Conservation (phyloP, 495 filamentous ascomycete genomes). For the Podospora tetraspora region DNA sequence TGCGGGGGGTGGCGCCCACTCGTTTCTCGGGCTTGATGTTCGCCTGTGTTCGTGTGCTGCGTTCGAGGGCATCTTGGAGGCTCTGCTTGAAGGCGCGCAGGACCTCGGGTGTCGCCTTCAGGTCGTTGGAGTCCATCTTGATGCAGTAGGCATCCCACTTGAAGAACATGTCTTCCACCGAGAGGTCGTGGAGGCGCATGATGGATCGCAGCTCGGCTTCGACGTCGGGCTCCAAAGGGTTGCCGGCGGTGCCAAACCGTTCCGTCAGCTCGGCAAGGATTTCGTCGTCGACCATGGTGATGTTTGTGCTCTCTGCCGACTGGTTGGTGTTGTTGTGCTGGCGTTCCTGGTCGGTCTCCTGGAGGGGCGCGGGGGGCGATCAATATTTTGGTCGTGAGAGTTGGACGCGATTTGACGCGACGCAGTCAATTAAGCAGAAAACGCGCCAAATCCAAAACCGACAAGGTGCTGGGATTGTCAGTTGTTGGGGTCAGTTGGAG, state of each 20-base stretch:
- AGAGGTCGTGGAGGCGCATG: constrained; percentile 70
- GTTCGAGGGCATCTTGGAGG: constrained; percentile 75
- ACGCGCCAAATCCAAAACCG: constrained; percentile 10
- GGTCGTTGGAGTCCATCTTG: constrained; percentile 75
- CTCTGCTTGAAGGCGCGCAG: constrained; percentile 76
- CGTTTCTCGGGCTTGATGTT: constrained; percentile 58
- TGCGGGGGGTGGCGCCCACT: constrained; percentile 58
- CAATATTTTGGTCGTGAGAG: constrained; percentile 12
- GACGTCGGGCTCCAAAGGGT: constrained; percentile 61
- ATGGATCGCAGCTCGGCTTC: constrained; percentile 76
- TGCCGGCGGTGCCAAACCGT: constrained; percentile 54
- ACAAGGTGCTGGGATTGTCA: not conserved
- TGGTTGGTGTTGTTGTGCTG: constrained; percentile 21
- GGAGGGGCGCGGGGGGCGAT: constrained; percentile 8
- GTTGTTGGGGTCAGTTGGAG: not conserved
- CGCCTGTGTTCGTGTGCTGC: constrained; percentile 50
- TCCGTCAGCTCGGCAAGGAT: constrained; percentile 58
- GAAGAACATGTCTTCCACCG: constrained; percentile 79
- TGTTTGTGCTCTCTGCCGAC: not conserved
- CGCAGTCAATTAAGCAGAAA: constrained; percentile 27
- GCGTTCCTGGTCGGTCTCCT: not conserved
- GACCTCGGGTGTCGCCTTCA: constrained; percentile 61
- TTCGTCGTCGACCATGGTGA: constrained; percentile 48
- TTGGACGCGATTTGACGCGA: constrained; percentile 21
- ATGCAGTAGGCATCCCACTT: constrained; percentile 98